phyloP scores from a whole-genome alignment of 148 eudicot species.

The Bassia scoparia region DNA sequence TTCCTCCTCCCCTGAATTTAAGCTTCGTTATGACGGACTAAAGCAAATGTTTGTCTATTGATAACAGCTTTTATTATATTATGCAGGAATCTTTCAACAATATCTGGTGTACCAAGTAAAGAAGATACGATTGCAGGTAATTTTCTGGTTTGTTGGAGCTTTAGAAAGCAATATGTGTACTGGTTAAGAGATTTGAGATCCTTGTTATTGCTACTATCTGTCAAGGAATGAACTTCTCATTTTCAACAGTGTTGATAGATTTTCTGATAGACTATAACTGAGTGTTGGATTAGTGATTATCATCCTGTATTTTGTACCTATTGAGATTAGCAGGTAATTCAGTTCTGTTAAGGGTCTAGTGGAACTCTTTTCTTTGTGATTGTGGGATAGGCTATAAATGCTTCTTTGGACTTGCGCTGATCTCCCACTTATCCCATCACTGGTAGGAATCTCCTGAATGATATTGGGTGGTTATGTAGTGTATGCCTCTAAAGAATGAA shows the following conservation, averaged over 20 bases:
- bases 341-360: too few species aligned
- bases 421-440: too few species aligned
- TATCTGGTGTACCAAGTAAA: conserved; percentile 91
- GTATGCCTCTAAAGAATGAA: neutral
- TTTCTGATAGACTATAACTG: neutral
- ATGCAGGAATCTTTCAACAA: conserved; percentile 89
- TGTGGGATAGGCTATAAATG: too few species aligned
- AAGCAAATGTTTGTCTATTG: neutral
- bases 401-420: too few species aligned
- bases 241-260: neutral
- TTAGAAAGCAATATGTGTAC: neutral
- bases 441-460: neutral
- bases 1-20: neutral
- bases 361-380: too few species aligned
- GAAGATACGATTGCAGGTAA: conserved; percentile 88
- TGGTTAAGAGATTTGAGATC: neutral
- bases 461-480: neutral
- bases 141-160: neutral
- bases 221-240: neutral
- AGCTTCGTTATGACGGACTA: neutral
- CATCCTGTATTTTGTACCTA: too few species aligned
- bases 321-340: too few species aligned
- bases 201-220: neutral
- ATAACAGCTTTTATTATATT: conserved; percentile 2
- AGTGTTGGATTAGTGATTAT: neutral